These are phyloP conservation scores for Paspalum notatum DNA, from an alignment of 176 grass and related monocot species.

Conservation along the genomic window DNA sequence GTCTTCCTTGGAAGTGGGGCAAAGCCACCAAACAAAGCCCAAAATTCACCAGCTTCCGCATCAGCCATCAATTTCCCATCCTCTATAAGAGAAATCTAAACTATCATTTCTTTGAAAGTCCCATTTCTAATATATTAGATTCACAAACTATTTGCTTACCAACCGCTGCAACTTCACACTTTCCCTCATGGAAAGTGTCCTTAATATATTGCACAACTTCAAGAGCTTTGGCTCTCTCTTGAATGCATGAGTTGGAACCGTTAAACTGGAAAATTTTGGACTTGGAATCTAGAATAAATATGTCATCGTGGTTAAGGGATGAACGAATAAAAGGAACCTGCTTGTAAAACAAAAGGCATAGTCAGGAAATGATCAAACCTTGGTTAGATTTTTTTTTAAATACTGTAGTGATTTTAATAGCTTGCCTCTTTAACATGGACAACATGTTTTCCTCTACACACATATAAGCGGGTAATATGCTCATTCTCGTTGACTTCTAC, in stretches of 20 bases:
- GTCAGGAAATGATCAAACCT: conserved; percentile 18
- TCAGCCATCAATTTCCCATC: conserved; percentile 97
- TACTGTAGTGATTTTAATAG: conserved; percentile 31
- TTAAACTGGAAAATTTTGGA: conserved; percentile 99
- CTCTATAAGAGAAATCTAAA: conserved; percentile 52
- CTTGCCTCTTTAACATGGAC: conserved; percentile 98
- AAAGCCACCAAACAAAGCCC: conserved; percentile 96
- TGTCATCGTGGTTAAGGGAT: conserved; percentile 91
- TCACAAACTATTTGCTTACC: conserved; percentile 56
- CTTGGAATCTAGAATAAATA: conserved; percentile 95
- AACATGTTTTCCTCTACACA: conserved; percentile 93
- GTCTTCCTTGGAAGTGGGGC: conserved; percentile 90
- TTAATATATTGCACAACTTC: conserved; percentile 97
- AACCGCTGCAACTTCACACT: conserved; percentile 84
- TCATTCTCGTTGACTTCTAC: conserved; percentile 73
- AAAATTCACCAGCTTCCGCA: conserved; percentile 96
- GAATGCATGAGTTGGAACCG: conserved; percentile 92
- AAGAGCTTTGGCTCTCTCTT: conserved; percentile 98
- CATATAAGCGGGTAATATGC: conserved; percentile 74
- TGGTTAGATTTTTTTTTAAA: no score
- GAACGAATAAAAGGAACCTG: conserved; percentile 89
- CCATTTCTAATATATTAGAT: background rate
- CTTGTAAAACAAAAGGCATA: conserved; percentile 33
- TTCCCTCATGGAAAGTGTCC: conserved; percentile 92
- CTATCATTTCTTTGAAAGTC: conserved; percentile 26